These are phyloP conservation scores for Fomes fomentarius DNA, from an alignment of 1,284 basidiomycete species.

Conservation along the genomic window DNA sequence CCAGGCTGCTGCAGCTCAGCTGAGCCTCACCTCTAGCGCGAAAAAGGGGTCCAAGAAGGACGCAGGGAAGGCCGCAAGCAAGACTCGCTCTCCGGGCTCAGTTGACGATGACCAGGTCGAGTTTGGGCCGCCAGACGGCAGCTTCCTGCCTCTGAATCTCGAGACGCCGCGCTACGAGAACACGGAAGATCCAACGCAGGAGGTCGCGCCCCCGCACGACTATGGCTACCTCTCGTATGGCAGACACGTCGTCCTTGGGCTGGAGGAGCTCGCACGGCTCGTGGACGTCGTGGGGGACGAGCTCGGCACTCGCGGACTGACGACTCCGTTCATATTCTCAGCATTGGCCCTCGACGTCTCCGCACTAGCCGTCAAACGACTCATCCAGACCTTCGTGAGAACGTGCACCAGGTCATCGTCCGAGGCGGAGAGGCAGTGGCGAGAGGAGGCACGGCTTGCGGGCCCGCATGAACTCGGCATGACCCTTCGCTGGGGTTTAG, in stretches of 20 bases:
- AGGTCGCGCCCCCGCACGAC: constrained; percentile 41
- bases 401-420: constrained; percentile 50
- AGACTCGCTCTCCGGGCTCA: constrained; percentile 38
- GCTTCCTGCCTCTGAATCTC: constrained; percentile 63
- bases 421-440: constrained; percentile 63
- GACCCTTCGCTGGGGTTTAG: constrained; percentile 85
- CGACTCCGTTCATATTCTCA: constrained; percentile 89
- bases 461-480: constrained; percentile 86
- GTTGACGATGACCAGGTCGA: constrained; percentile 39
- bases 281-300: constrained; percentile 74
- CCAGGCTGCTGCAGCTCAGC: constrained; percentile 28
- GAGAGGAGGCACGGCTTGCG: constrained; percentile 80
- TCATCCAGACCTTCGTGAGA: constrained; percentile 77
- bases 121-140: constrained; percentile 58
- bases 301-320: constrained; percentile 74
- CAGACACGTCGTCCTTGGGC: constrained; percentile 73
- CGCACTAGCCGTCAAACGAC: constrained; percentile 66
- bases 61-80: constrained; percentile 43
- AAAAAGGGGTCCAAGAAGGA: constrained; percentile 59
- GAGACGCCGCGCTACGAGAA: constrained; percentile 45
- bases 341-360: constrained; percentile 85
- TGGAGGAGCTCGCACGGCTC: constrained; percentile 74
- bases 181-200: constrained; percentile 30
- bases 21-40: constrained; percentile 25
- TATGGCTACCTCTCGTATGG: constrained; percentile 77